phyloP scores from a whole-genome alignment of 2,329 filamentous ascomycete genomes.

The Penicillium griseofulvum region DNA sequence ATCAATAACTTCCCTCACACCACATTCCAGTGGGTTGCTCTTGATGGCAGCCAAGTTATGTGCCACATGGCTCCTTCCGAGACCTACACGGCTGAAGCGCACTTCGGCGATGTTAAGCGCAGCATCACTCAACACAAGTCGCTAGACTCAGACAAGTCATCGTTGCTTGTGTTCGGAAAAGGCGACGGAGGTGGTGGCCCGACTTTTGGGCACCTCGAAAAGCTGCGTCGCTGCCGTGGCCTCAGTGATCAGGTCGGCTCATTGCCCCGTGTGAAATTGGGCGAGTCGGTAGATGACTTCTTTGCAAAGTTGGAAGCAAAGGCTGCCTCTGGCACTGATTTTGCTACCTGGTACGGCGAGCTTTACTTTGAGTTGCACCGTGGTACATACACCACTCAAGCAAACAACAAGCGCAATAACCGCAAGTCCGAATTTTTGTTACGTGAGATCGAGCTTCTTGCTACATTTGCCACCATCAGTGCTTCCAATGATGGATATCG shows the following conservation, averaged over 20 bases:
- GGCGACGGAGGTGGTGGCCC: constrained; percentile 95
- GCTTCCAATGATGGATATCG: constrained; percentile 62
- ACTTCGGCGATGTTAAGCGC: constrained; percentile 90
- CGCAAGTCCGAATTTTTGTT: constrained; percentile 80
- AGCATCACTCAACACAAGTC: constrained; percentile 93
- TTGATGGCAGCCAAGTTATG: constrained; percentile 93
- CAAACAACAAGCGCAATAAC: constrained; percentile 96
- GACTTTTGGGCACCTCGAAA: constrained; percentile 90
- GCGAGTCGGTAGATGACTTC: constrained; percentile 88
- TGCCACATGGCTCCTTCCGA: constrained; percentile 97
- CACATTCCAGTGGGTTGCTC: constrained; percentile 96
- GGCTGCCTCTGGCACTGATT: constrained; percentile 61
- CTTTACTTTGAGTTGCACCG: constrained; percentile 97
- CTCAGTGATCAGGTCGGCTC: constrained; percentile 82
- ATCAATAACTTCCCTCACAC: constrained; percentile 99
- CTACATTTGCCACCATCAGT: constrained; percentile 77
- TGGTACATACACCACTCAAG: constrained; percentile 94
- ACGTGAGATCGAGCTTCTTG: constrained; percentile 82
- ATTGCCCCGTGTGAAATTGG: constrained; percentile 84
- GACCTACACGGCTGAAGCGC: constrained; percentile 90
- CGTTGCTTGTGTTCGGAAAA: constrained; percentile 90
- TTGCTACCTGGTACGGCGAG: constrained; percentile 97
- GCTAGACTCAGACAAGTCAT: constrained; percentile 87
- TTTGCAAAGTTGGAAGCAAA: constrained; percentile 83
- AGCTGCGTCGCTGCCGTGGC: constrained; percentile 86